A percentile compares a stretch with the other conserved stretches of the same genome.
Evolutionary conservation across 495 filamentous ascomycete species (phyloP).

Genomic region (Echria macrotheca): DNA sequence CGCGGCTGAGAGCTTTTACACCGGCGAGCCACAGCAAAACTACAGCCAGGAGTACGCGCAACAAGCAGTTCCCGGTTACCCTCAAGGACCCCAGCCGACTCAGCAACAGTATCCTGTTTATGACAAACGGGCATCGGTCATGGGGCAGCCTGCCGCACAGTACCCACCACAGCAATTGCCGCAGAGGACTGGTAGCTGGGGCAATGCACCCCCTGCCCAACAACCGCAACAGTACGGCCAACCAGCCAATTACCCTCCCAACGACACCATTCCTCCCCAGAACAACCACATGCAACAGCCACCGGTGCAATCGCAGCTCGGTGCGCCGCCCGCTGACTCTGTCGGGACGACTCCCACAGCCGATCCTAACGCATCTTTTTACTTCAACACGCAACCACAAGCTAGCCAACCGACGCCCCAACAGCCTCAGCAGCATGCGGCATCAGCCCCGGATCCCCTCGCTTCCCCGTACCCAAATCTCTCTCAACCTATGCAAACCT

Average conservation of each 20-base stretch:
- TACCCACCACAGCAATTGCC: conserved; percentile 46
- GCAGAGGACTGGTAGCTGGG: conserved; percentile 45
- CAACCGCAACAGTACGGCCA: conserved; percentile 28
- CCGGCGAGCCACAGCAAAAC: conserved; percentile 55
- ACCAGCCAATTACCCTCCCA: conserved; percentile 30
- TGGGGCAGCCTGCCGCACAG: conserved; percentile 27
- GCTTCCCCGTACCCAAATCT: conserved; percentile 43
- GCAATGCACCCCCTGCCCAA: conserved; percentile 28
- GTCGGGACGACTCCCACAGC: conserved; percentile 28
- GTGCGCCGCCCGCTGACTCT: conserved; percentile 16
- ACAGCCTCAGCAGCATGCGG: conserved; percentile 28
- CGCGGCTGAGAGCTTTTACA: conserved; percentile 83
- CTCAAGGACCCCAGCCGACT: conserved; percentile 29
- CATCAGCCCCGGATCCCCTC: conserved; percentile 29
- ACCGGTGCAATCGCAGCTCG: conserved; percentile 24
- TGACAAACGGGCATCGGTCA: conserved; percentile 36
- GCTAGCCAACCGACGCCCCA: too few species aligned
- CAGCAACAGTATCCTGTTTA: conserved; percentile 35
- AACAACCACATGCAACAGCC: conserved; percentile 25
- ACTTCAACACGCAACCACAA: conserved; percentile 39
- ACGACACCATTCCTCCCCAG: conserved; percentile 27
- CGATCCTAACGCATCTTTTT: conserved; percentile 45
- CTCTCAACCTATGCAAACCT: conserved; percentile 33
- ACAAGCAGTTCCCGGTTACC: conserved; percentile 32
- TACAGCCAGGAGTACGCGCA: conserved; percentile 29